Percentiles rank a stretch among this genome's conserved stretches.
Evolutionary conservation across 2,329 filamentous ascomycete genomes (phyloP).

Genomic region (Xylogone sp.): DNA sequence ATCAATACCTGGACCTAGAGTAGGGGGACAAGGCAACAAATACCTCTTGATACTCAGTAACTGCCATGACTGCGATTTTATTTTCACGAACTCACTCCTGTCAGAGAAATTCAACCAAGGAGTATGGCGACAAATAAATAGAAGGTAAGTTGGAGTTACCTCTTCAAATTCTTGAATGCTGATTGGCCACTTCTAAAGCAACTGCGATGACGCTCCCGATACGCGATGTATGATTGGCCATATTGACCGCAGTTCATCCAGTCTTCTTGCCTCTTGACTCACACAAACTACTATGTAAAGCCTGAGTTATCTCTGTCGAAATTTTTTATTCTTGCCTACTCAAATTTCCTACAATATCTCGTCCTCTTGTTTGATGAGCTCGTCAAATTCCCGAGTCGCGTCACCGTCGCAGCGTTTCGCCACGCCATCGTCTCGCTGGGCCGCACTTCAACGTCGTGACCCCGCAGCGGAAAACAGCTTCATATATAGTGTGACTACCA

Average conservation of each 20-base stretch:
- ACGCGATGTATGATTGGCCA: background rate
- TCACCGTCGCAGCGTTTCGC: slow-evolving; percentile 8
- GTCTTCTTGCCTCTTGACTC: background rate
- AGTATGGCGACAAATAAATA: background rate
- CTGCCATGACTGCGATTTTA: slow-evolving; percentile 11
- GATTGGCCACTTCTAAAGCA: slow-evolving; percentile 20
- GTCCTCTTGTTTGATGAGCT: background rate
- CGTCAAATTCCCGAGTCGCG: background rate
- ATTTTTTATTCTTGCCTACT: no score
- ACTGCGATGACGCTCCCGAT: background rate
- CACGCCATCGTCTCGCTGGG: slow-evolving; percentile 18
- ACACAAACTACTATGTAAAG: background rate
- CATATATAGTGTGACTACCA: slow-evolving; percentile 46
- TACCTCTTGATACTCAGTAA: slow-evolving; percentile 22
- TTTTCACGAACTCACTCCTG: no score
- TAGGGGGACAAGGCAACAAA: background rate
- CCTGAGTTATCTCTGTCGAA: no score
- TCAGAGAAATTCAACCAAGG: no score
- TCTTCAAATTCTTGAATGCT: background rate
- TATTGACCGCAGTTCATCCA: background rate
- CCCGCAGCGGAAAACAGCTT: slow-evolving; percentile 36
- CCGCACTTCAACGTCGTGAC: slow-evolving; percentile 29
- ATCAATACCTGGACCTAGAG: background rate
- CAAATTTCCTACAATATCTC: no score
- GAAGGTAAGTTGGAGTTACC: background rate